These are phyloP conservation scores for Rhodotorula sphaerocarpa DNA, from an alignment of 768 basidiomycete species.

Conservation along the genomic window DNA sequence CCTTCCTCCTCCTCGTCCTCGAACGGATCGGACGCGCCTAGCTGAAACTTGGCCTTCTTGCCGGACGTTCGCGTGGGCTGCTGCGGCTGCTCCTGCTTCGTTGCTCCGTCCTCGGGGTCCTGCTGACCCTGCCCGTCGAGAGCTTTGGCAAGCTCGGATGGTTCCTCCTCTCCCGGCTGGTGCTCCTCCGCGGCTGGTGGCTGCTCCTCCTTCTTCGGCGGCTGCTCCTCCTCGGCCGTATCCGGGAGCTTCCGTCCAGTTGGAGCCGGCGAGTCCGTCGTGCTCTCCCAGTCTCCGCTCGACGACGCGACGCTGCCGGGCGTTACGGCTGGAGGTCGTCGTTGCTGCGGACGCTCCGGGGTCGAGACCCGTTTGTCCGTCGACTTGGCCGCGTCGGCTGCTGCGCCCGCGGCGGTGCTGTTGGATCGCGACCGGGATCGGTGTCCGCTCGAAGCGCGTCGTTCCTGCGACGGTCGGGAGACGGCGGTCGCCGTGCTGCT, in stretches of 20 bases:
- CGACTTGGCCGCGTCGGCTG: too few species aligned
- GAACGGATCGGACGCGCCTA: conserved; percentile 6
- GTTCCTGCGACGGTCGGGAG: background rate
- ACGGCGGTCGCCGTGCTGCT: conserved; percentile 17
- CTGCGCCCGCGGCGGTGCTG: background rate
- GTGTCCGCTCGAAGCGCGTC: background rate
- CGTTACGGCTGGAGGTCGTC: background rate
- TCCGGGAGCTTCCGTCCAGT: conserved; percentile 24
- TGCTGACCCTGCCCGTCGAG: background rate
- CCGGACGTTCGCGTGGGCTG: background rate
- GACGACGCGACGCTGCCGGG: conserved; percentile 11
- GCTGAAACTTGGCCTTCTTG: conserved; percentile 24
- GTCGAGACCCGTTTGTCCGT: too few species aligned
- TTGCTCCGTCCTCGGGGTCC: background rate
- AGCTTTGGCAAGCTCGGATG: conserved; percentile 4
- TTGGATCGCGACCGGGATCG: background rate
- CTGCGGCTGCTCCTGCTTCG: background rate
- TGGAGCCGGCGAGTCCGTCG: conserved; percentile 27
- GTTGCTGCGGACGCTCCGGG: too few species aligned
- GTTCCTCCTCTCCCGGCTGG: too few species aligned
- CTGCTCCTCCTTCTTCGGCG: background rate
- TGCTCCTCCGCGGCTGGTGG: too few species aligned
- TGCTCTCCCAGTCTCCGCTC: conserved; percentile 27
- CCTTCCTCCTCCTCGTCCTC: conserved; percentile 6
- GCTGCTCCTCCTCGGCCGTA: background rate